phyloP scores from a whole-genome alignment of 2,329 filamentous ascomycete species.

The Hymenotorrendiella dingleyae region DNA sequence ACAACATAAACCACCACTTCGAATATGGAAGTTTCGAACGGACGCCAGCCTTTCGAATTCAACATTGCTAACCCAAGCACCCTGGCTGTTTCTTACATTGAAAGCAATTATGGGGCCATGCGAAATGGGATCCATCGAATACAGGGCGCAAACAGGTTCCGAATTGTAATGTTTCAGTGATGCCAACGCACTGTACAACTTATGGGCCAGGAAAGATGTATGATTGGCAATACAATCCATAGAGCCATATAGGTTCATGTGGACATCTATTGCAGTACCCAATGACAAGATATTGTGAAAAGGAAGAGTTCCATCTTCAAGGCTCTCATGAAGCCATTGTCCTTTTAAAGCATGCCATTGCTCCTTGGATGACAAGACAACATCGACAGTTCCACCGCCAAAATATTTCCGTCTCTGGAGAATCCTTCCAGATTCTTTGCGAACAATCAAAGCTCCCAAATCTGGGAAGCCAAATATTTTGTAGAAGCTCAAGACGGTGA shows the following conservation, averaged over 20 bases:
- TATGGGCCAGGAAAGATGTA: constrained; percentile 56
- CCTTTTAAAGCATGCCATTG: constrained; percentile 79
- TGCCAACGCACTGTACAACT: constrained; percentile 52
- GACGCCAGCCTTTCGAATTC: constrained; percentile 84
- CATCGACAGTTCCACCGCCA: constrained; percentile 89
- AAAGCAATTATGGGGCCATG: constrained; percentile 78
- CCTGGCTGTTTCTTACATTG: constrained; percentile 65
- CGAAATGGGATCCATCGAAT: constrained; percentile 31
- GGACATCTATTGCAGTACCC: constrained; percentile 64
- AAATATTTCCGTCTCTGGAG: constrained; percentile 74
- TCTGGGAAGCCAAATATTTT: constrained; percentile 99
- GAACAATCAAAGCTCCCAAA: constrained; percentile 76
- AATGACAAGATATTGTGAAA: constrained; percentile 87
- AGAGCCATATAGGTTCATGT: constrained; percentile 62
- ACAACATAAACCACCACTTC: constrained; percentile 87
- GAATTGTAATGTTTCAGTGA: constrained; percentile 62
- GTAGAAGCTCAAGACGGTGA: constrained; percentile 82
- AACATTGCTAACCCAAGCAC: constrained; percentile 70
- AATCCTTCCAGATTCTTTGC: constrained; percentile 59
- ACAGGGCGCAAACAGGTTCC: constrained; percentile 27
- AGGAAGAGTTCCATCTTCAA: constrained; percentile 89
- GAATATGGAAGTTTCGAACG: constrained; percentile 73
- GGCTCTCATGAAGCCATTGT: constrained; percentile 65
- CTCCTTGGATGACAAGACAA: constrained; percentile 71
- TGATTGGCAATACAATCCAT: constrained; percentile 68